Evolutionary conservation across 805 yeast genomes (phyloP).

Genomic region (Schwanniomyces sp.): DNA sequence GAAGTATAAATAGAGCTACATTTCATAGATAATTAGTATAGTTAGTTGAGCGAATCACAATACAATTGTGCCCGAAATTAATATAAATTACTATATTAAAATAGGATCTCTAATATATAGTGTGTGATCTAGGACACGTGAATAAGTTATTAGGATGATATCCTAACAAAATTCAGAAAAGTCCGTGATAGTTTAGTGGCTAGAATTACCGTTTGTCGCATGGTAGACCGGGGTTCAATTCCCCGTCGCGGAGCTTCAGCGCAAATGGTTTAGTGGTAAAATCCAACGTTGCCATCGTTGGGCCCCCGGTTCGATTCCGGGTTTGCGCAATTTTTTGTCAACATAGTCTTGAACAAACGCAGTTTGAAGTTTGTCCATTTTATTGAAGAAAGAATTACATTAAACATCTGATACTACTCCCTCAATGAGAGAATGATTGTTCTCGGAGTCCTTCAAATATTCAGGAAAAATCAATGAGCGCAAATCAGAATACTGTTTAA

Average conservation of each 20-base stretch:
- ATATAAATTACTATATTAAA: too few relatives aligned
- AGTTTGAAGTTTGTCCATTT: constrained; percentile 27
- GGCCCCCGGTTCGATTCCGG: constrained; percentile 1
- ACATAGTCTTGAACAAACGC: constrained; percentile 20
- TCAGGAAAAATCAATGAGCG: constrained; percentile 42
- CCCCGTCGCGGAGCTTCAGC: constrained; percentile 1
- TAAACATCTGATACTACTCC: constrained; percentile 44
- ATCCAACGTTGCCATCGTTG: constrained; percentile 1
- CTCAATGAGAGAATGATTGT: constrained; percentile 29
- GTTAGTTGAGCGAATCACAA: too few relatives aligned
- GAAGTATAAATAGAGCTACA: too few relatives aligned
- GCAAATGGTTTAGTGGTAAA: constrained; percentile 1
- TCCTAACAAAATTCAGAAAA: neutral
- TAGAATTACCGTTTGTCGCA: constrained; percentile 1
- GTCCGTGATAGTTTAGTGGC: constrained; percentile 1
- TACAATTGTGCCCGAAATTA: too few relatives aligned
- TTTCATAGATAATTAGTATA: too few relatives aligned
- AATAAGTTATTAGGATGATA: too few relatives aligned
- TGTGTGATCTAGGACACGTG: too few relatives aligned
- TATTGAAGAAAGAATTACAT: constrained; percentile 42
- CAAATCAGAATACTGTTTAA: constrained; percentile 42
- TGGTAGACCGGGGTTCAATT: constrained; percentile 1
- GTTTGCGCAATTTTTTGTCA: neutral
- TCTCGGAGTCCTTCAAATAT: constrained; percentile 17
- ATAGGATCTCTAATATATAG: too few relatives aligned